A percentile compares a stretch with the other conserved stretches of the same genome.
phyloP scores from a whole-genome alignment of 2,329 filamentous ascomycete species.

The Keithomyces neogunnii region DNA sequence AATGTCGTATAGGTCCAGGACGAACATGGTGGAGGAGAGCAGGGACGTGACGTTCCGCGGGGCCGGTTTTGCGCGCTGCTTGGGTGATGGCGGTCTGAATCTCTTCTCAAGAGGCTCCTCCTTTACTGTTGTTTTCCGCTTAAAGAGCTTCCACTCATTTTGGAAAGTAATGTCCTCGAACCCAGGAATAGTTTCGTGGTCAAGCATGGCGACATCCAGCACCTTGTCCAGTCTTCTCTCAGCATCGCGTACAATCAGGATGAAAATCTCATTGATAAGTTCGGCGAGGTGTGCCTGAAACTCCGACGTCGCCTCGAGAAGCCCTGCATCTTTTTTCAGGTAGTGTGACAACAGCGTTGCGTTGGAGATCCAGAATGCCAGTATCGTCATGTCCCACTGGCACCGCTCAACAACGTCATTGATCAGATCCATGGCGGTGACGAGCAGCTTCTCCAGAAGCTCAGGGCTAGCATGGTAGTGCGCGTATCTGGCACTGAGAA shows the following conservation, averaged over 20 bases:
- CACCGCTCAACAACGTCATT: constrained; percentile 92
- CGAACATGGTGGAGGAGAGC: constrained; percentile 90
- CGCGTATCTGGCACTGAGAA: constrained; percentile 89
- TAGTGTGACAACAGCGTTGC: constrained; percentile 93
- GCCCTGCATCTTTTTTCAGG: constrained; percentile 82
- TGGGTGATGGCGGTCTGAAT: constrained; percentile 86
- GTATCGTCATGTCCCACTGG: constrained; percentile 99
- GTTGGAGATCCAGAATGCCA: constrained; percentile 98
- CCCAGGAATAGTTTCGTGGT: constrained; percentile 95
- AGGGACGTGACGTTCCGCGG: constrained; percentile 94
- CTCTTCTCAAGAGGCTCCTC: constrained; percentile 85
- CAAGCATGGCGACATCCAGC: constrained; percentile 84
- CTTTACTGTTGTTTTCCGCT: constrained; percentile 81
- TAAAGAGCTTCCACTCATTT: constrained; percentile 97
- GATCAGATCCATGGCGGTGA: constrained; percentile 89
- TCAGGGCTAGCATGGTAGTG: constrained; percentile 91
- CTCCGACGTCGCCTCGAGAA: constrained; percentile 72
- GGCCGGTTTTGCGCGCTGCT: constrained; percentile 82
- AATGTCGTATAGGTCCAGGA: constrained; percentile 96
- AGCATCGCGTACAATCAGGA: constrained; percentile 91
- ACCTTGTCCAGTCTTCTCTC: constrained; percentile 95
- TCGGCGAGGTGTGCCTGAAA: constrained; percentile 93
- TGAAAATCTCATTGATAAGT: constrained; percentile 96
- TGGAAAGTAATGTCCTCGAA: constrained; percentile 96
- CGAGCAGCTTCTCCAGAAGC: constrained; percentile 69